Base-by-base conservation (phyloP, 345 rosid species). In the Corchorus capsularis region DNA sequence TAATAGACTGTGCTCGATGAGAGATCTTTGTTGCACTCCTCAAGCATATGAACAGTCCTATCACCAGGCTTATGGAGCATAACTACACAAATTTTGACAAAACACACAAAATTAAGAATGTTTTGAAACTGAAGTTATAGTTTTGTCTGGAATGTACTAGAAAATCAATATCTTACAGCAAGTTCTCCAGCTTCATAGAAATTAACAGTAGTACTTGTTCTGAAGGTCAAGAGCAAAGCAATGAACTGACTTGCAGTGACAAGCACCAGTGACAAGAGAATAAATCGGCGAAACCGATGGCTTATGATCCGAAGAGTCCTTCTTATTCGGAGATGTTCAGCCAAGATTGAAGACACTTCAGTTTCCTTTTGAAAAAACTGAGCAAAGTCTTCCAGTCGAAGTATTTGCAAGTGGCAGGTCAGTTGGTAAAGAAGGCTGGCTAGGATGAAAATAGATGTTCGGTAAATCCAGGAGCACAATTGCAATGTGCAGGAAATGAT, bases 11-110 rank as follows among this genome's bases (percentile, higher is more conserved):
- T 61, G 89, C 97, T 82, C 86, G 87, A 74, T 94, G 98, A 12
- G 97, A 88, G 81, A 92, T 89, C 85, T 92, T 94, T n/a, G 97
- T 87, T 9, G 98, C 93, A 15, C 98, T 94, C 50, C 98, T 86
- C 79, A 94, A 78, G 88, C 98, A 94, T 82, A 94, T 86, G 73
- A 91, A 90, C 37, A 94, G 86, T 54, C 97, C 97, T 5, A 90
- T 86, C 16, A 89, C 91, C 77, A 92, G 82, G 82, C 89, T 91
- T 75, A 94, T 76, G 67, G 97, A 91, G 79, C 97, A 94, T 50
- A 94, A 72, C 98, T 92, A 92, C 43, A 46, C 54, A 77, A 77
- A 78, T 35, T 37, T 27, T 27, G 27, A 56, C 27, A 71, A 47
- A 39, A 39, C 27, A 0, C 16, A 52, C 9, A 8, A 57, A 16